These are phyloP conservation scores for Apiotrichum brassicae DNA, from an alignment of 1,284 basidiomycete species.

Conservation along the genomic window DNA sequence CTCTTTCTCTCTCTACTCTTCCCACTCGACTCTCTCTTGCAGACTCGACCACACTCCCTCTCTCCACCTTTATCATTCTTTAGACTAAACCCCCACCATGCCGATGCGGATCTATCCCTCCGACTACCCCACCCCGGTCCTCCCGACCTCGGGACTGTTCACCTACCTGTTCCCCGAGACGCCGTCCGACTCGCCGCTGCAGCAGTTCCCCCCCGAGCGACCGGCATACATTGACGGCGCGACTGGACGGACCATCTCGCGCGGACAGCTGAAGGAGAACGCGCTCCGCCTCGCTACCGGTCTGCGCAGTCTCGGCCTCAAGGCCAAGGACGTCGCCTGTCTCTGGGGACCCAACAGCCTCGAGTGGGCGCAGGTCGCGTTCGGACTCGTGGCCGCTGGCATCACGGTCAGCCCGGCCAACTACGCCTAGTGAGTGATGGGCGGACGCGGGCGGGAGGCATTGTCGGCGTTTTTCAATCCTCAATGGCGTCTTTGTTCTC, in stretches of 20 bases:
- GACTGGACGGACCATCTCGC: constrained; percentile 55
- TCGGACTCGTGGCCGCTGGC: constrained; percentile 50
- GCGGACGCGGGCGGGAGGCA: too few species aligned
- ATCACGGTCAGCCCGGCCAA: constrained; percentile 37
- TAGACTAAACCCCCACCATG: background rate
- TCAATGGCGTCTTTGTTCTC: too few species aligned
- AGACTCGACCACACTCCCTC: too few species aligned
- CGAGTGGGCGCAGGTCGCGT: constrained; percentile 58
- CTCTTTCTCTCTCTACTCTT: background rate
- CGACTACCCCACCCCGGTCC: constrained; percentile 18
- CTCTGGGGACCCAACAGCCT: constrained; percentile 53
- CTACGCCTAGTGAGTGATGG: constrained; percentile 38
- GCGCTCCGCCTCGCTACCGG: constrained; percentile 57
- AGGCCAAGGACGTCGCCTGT: constrained; percentile 32
- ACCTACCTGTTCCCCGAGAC: constrained; percentile 11
- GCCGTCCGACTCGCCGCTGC: constrained; percentile 17
- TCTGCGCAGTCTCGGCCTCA: constrained; percentile 39
- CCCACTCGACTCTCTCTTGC: background rate
- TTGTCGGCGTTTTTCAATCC: too few species aligned
- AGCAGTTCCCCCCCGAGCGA: constrained; percentile 24
- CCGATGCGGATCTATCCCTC: constrained; percentile 27
- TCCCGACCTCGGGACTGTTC: constrained; percentile 26
- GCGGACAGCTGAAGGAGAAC: constrained; percentile 55
- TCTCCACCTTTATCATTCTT: too few species aligned
- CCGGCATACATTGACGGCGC: constrained; percentile 57